phyloP scores from a whole-genome alignment of 1,284 basidiomycete species.

The Hymenochaete sp. region DNA sequence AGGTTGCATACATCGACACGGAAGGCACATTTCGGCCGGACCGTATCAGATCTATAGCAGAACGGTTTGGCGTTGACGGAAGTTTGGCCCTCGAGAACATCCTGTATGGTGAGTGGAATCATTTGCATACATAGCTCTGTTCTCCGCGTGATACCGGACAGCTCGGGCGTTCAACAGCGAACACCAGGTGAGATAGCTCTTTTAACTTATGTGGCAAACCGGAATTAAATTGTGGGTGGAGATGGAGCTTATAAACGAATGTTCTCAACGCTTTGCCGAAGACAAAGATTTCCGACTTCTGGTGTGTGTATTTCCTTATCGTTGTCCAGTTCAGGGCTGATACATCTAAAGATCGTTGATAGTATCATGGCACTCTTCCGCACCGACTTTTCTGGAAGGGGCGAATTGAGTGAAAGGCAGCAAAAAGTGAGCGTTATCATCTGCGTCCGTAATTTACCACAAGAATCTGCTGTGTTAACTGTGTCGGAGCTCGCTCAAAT shows the following conservation, averaged over 20 bases:
- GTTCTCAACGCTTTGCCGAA: constrained; percentile 74
- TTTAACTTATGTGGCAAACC: constrained; percentile 12
- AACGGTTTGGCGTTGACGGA: constrained; percentile 83
- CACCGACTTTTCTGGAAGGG: constrained; percentile 85
- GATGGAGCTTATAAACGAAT: constrained; percentile 85
- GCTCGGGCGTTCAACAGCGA: constrained; percentile 84
- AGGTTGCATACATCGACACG: constrained; percentile 91
- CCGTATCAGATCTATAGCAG: constrained; percentile 80
- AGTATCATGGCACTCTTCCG: constrained; percentile 95
- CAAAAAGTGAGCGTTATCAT: constrained; percentile 56
- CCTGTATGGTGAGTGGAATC: constrained; percentile 52
- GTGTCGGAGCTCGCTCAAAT: constrained; percentile 80
- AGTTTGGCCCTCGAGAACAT: constrained; percentile 84
- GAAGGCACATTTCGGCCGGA: constrained; percentile 94
- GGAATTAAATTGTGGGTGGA: constrained; percentile 24
- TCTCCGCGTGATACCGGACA: constrained; percentile 23
- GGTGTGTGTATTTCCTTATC: constrained; percentile 29
- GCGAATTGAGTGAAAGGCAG: constrained; percentile 87
- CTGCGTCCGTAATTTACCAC: constrained; percentile 1
- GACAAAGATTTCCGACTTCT: constrained; percentile 73
- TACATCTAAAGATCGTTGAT: constrained; percentile 66
- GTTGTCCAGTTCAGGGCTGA: constrained; percentile 3
- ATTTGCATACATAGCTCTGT: not conserved
- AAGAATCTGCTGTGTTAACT: not conserved
- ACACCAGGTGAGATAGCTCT: constrained; percentile 50